These are phyloP conservation scores for Lasiodiplodia gonubiensis DNA, from an alignment of 2,329 filamentous ascomycete species.

Conservation along the genomic window DNA sequence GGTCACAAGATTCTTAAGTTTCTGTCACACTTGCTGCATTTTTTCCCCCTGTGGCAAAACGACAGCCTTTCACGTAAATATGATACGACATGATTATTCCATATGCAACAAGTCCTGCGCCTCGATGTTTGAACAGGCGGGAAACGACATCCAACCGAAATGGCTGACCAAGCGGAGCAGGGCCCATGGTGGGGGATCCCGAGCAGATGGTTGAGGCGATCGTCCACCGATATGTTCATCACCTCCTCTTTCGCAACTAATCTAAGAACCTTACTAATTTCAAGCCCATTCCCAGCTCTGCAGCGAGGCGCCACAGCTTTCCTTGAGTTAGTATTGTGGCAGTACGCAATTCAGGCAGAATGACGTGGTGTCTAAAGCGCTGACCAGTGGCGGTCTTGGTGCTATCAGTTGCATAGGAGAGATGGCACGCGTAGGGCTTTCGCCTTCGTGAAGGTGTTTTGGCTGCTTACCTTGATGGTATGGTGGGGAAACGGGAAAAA, in stretches of 20 bases:
- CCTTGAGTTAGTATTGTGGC: not conserved
- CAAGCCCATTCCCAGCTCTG: not conserved
- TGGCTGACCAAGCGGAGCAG: not conserved
- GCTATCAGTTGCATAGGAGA: not conserved
- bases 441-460: not conserved
- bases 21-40: too few species aligned
- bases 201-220: not conserved
- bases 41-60: too few species aligned
- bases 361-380: not conserved
- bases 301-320: not conserved
- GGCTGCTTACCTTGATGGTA: not conserved
- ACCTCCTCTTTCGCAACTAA: not conserved
- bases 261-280: not conserved
- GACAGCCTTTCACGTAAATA: too few species aligned
- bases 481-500: not conserved
- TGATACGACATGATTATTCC: too few species aligned
- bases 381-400: not conserved
- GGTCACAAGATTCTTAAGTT: too few species aligned
- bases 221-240: not conserved
- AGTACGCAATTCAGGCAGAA: not conserved
- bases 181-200: not conserved
- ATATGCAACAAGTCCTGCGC: too few species aligned
- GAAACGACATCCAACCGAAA: not conserved
- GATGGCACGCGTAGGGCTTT: not conserved
- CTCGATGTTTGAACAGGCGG: not conserved